Conservation (phyloP, 257 asterid species). For the Jaltomata sinuosa region DNA sequence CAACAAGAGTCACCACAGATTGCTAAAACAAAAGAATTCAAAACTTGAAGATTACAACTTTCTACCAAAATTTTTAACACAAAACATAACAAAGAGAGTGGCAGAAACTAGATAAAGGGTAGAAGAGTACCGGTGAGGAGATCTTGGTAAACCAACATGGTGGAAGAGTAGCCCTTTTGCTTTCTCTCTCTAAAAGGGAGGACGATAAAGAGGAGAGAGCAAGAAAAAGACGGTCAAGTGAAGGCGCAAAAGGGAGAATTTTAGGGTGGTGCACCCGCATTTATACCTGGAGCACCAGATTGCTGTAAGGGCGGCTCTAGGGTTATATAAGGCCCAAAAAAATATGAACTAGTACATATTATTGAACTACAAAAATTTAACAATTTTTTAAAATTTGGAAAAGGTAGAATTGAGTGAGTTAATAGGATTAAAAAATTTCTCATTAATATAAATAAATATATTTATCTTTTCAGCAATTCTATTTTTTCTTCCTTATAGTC, state of each 20-base stretch:
- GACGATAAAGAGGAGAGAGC: background rate
- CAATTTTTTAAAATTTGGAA: too few species aligned
- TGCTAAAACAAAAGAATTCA: background rate
- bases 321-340: too few species aligned
- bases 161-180: background rate
- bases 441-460: too few species aligned
- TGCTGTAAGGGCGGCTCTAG: too few species aligned
- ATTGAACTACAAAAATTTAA: too few species aligned
- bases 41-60: background rate
- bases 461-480: too few species aligned
- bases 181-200: background rate
- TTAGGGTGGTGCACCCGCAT: background rate
- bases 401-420: too few species aligned
- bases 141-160: constrained; percentile 72
- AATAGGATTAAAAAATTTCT: too few species aligned
- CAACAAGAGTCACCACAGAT: background rate
- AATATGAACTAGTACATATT: too few species aligned
- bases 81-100: background rate
- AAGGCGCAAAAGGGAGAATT: background rate
- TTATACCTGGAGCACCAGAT: background rate
- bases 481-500: too few species aligned
- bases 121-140: constrained; percentile 5
- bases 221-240: background rate
- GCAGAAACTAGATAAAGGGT: background rate
- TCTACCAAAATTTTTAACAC: too few species aligned